Conservation (phyloP, 495 filamentous ascomycete genomes). For the Penicillium malachiteum region DNA sequence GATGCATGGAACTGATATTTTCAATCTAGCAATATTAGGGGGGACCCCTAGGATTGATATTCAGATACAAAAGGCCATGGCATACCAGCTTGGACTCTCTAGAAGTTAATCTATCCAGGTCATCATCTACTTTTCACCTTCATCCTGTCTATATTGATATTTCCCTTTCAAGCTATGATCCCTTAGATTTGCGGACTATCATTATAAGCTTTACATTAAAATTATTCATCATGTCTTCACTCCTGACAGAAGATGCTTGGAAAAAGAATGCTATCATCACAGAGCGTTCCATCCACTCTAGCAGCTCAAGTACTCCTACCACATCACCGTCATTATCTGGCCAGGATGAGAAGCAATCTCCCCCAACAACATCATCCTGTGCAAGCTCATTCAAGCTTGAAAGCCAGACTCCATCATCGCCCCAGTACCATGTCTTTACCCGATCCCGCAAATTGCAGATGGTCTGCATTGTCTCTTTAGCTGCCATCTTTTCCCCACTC, state of each 20-base stretch:
- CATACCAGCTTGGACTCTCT: slow-evolving; percentile 1
- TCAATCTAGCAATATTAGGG: slow-evolving; percentile 10
- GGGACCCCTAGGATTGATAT: slow-evolving; percentile 7
- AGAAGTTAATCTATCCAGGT: not conserved
- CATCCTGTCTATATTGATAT: slow-evolving; percentile 6
- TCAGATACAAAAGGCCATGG: slow-evolving; percentile 16
- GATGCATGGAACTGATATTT: slow-evolving; percentile 15
- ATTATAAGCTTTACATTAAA: not conserved
- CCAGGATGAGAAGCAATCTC: slow-evolving; percentile 17
- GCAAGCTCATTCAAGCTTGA: slow-evolving; percentile 26
- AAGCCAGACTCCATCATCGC: slow-evolving; percentile 10
- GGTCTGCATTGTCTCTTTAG: slow-evolving; percentile 60
- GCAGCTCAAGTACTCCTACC: slow-evolving; percentile 5
- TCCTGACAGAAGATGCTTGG: slow-evolving; percentile 6
- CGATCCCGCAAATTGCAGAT: slow-evolving; percentile 56
- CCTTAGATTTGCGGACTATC: not conserved
- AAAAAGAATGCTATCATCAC: slow-evolving; percentile 14
- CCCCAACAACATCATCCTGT: slow-evolving; percentile 13
- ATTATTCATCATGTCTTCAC: slow-evolving; percentile 12
- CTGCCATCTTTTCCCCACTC: slow-evolving; percentile 58
- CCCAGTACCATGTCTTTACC: slow-evolving; percentile 58
- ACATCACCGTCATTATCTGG: slow-evolving; percentile 9
- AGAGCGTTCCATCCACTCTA: slow-evolving; percentile 18
- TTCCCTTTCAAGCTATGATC: slow-evolving; percentile 6
- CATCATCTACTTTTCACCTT: not conserved